These are phyloP conservation scores for Rhypophila decipiens DNA, from an alignment of 495 filamentous ascomycete species.

Conservation along the genomic window DNA sequence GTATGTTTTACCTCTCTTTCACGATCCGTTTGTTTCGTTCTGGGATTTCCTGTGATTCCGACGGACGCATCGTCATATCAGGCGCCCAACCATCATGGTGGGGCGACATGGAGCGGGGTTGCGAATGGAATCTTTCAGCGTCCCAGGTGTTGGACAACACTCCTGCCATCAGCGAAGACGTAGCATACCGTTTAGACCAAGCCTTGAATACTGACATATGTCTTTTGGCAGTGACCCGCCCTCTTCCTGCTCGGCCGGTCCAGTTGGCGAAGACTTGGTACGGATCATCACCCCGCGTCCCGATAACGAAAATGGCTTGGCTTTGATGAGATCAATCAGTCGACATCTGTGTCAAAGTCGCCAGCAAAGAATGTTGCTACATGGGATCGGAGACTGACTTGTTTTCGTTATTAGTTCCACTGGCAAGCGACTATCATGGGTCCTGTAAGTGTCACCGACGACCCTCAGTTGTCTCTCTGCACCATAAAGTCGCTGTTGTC, in stretches of 20 bases:
- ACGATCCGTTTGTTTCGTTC: conserved; percentile 7
- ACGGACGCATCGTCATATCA: conserved; percentile 18
- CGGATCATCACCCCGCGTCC: conserved; percentile 29
- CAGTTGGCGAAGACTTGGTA: conserved; percentile 96
- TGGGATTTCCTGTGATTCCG: conserved; percentile 1
- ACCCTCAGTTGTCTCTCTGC: background rate
- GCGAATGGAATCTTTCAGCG: background rate
- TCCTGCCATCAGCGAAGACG: background rate
- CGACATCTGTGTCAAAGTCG: background rate
- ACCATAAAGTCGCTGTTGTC: background rate
- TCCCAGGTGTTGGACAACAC: too few species aligned
- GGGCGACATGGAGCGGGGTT: conserved; percentile 18
- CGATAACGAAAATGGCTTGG: conserved; percentile 12
- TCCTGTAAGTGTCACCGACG: conserved; percentile 66
- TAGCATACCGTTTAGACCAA: background rate
- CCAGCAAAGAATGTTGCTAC: background rate
- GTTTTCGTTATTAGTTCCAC: conserved; percentile 66
- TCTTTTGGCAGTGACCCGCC: conserved; percentile 73
- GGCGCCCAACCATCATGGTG: conserved; percentile 14
- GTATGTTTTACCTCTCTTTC: conserved; percentile 50
- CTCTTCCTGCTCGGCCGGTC: conserved; percentile 96
- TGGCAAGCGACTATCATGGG: conserved; percentile 99
- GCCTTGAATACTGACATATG: conserved; percentile 41
- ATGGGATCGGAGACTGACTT: conserved; percentile 34
- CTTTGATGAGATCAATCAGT: too few species aligned